A percentile compares a stretch with the other conserved stretches of the same genome.
These are phyloP conservation scores for Anisodus tanguticus DNA, from an alignment of 257 asterid genomes.

Conservation along the genomic window DNA sequence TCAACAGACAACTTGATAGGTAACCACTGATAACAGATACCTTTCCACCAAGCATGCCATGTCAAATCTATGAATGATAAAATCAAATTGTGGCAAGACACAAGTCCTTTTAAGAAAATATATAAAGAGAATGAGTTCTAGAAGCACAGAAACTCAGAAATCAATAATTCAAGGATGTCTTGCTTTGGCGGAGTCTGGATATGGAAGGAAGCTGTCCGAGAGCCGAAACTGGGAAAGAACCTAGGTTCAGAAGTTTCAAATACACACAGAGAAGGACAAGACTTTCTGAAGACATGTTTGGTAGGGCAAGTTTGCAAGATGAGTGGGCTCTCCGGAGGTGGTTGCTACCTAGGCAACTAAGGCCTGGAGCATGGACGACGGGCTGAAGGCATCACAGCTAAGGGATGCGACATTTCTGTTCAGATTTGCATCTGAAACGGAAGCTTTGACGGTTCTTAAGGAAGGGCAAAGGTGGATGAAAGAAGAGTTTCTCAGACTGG, in stretches of 20 bases:
- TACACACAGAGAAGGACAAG: neutral
- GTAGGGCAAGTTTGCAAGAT: neutral
- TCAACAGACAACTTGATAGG: slow-evolving; percentile 10
- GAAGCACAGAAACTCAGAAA: neutral
- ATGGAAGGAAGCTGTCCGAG: neutral
- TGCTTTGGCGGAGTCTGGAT: neutral
- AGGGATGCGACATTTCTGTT: neutral
- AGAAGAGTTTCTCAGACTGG: neutral
- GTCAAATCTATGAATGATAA: neutral
- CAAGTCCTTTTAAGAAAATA: neutral
- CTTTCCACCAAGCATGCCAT: neutral
- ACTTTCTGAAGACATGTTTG: neutral
- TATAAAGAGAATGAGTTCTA: neutral
- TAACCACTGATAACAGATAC: neutral
- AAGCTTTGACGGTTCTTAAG: neutral
- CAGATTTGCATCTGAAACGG: neutral
- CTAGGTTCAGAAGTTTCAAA: neutral
- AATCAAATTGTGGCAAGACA: neutral
- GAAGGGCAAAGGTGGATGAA: neutral
- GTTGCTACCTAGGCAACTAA: neutral
- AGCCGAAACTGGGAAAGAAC: neutral
- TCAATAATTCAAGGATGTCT: neutral
- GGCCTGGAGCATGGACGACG: neutral
- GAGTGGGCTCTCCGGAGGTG: neutral
- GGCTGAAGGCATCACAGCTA: neutral